Evolutionary conservation across 2,329 filamentous ascomycete genomes (phyloP).

Genomic region (Hypoxylon sp.): DNA sequence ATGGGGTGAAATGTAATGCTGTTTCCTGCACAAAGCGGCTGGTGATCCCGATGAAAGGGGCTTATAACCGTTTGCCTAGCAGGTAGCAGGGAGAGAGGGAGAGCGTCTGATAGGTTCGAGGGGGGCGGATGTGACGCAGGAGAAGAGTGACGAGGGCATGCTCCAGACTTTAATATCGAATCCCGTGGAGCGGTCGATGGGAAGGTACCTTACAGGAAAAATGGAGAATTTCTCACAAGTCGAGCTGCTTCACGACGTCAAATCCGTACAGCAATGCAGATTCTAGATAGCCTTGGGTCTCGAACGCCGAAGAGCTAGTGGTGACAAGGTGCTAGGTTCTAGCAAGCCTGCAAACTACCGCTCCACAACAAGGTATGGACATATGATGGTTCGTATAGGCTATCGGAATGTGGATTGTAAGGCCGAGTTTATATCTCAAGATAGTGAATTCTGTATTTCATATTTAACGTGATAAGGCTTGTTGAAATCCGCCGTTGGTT

Average conservation of each 20-base stretch:
- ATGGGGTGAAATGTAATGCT: slow-evolving; percentile 38
- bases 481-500: slow-evolving; percentile 16
- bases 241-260: slow-evolving; percentile 34
- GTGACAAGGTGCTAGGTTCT: slow-evolving; percentile 33
- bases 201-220: slow-evolving; percentile 42
- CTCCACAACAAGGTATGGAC: slow-evolving; percentile 9
- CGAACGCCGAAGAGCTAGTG: slow-evolving; percentile 37
- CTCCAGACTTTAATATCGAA: slow-evolving; percentile 43
- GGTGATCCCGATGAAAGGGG: slow-evolving; percentile 32
- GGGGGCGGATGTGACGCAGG: slow-evolving; percentile 36
- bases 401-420: slow-evolving; percentile 24
- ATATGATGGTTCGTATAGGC: slow-evolving; percentile 22
- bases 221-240: slow-evolving; percentile 30
- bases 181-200: slow-evolving; percentile 35
- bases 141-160: slow-evolving; percentile 34
- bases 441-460: slow-evolving; percentile 19
- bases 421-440: slow-evolving; percentile 19
- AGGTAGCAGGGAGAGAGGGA: slow-evolving; percentile 19
- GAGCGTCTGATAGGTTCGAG: slow-evolving; percentile 35
- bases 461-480: slow-evolving; percentile 37
- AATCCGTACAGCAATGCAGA: slow-evolving; percentile 24
- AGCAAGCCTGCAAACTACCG: slow-evolving; percentile 21
- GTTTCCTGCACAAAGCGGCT: slow-evolving; percentile 42
- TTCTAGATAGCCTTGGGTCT: slow-evolving; percentile 19
- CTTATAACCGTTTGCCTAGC: slow-evolving; percentile 22